phyloP scores from a whole-genome alignment of 1,284 basidiomycete species.

The Fomitopsis pinicola region DNA sequence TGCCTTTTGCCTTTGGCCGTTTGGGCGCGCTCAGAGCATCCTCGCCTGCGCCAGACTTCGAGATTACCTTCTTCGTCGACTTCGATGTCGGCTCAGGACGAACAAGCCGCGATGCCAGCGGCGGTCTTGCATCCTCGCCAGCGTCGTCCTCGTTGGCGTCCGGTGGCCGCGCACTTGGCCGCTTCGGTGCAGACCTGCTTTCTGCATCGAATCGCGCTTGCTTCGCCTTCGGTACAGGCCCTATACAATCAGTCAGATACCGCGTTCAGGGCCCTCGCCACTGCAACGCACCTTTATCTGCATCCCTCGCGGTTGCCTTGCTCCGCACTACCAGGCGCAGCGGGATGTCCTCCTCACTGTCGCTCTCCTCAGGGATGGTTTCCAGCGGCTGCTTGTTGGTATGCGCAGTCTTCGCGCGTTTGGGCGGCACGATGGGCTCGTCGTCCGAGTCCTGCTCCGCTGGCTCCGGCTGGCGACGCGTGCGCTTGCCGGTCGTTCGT shows the following conservation, averaged over 20 bases:
- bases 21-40: not conserved
- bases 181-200: not conserved
- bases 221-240: no score
- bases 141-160: not conserved
- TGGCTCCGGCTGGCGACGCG: not conserved
- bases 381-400: not conserved
- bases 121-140: not conserved
- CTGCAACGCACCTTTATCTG: not conserved
- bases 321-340: not conserved
- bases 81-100: not conserved
- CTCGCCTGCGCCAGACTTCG: not conserved
- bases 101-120: no score
- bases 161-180: not conserved
- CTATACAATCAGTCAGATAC: no score
- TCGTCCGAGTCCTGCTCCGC: not conserved
- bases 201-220: no score
- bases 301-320: not conserved
- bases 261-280: not conserved
- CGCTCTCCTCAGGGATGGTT: not conserved
- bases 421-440: not conserved
- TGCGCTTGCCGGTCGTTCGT: not conserved
- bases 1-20: not conserved
- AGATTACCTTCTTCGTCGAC: not conserved
- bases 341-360: not conserved
- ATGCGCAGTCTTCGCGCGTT: not conserved